Percentiles rank a stretch among this genome's conserved stretches.
These are phyloP conservation scores for Triticum urartu DNA, from an alignment of 176 grass and related monocot species.

Conservation along the genomic window DNA sequence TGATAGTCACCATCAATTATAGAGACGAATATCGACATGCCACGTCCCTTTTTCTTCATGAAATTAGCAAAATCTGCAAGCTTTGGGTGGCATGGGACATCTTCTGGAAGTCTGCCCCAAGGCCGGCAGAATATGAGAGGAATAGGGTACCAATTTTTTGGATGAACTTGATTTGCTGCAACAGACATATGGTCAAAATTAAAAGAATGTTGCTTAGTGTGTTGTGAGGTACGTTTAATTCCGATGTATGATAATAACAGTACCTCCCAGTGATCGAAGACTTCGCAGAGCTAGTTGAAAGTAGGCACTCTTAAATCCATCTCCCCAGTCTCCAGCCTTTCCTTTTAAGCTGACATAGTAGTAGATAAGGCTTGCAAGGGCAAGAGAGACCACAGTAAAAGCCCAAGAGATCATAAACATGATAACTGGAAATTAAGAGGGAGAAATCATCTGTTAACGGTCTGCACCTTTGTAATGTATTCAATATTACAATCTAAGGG, in stretches of 20 bases:
- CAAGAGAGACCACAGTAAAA: conserved; percentile 87
- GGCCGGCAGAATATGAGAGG: conserved; percentile 95
- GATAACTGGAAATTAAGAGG: conserved; percentile 60
- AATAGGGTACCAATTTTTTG: conserved; percentile 99
- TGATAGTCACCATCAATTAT: conserved; percentile 74
- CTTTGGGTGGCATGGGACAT: conserved; percentile 90
- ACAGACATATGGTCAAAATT: not conserved
- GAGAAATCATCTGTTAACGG: conserved; percentile 6
- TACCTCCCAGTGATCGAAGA: conserved; percentile 93
- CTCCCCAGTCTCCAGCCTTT: conserved; percentile 96
- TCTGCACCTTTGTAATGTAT: not conserved
- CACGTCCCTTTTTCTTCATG: conserved; percentile 88
- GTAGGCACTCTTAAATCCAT: conserved; percentile 97
- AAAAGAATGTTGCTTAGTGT: not conserved
- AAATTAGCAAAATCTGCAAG: conserved; percentile 95
- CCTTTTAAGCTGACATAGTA: conserved; percentile 97
- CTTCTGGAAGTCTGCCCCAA: conserved; percentile 92
- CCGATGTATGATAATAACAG: conserved; percentile 15
- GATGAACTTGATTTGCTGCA: conserved; percentile 91
- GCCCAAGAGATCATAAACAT: conserved; percentile 97
- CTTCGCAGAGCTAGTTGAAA: conserved; percentile 85
- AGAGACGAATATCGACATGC: conserved; percentile 84
- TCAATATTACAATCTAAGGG: not conserved
- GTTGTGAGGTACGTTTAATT: not conserved
- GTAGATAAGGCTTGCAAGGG: conserved; percentile 94